Percentiles rank a stretch among this genome's conserved stretches.
These are phyloP conservation scores for Gentiana straminea DNA, from an alignment of 257 asterid genomes.

Conservation along the genomic window DNA sequence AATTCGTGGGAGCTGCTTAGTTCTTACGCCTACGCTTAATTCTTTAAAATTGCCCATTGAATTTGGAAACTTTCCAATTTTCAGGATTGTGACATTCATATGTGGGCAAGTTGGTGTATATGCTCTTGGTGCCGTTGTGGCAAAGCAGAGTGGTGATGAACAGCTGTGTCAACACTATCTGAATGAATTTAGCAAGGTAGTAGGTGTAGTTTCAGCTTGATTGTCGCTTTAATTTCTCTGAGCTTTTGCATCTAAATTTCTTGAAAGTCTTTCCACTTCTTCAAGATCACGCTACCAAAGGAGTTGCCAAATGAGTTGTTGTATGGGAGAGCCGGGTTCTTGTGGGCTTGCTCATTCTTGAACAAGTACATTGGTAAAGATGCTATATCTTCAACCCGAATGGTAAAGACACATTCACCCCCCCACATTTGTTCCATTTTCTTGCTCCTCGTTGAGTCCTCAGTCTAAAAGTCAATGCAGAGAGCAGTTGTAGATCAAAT, in stretches of 20 bases:
- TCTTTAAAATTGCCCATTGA: no score
- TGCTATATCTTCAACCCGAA: slow-evolving; percentile 34
- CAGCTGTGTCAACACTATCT: slow-evolving; percentile 36
- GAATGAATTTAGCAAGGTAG: slow-evolving; percentile 47
- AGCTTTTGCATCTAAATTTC: no score
- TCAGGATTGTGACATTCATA: slow-evolving; percentile 63
- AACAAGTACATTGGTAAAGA: slow-evolving; percentile 47
- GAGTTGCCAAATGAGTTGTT: slow-evolving; percentile 61
- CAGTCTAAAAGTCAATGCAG: slow-evolving; percentile 16
- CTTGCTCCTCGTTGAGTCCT: background rate
- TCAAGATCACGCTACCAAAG: slow-evolving; percentile 43
- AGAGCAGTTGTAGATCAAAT: slow-evolving; percentile 33
- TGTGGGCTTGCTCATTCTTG: slow-evolving; percentile 56
- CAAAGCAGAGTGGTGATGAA: slow-evolving; percentile 44
- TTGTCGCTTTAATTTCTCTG: background rate
- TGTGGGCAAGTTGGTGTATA: slow-evolving; percentile 72
- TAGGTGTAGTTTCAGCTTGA: no score
- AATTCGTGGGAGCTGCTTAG: no score
- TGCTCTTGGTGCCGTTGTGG: slow-evolving; percentile 78
- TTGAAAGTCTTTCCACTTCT: no score
- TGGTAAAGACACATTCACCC: slow-evolving; percentile 14
- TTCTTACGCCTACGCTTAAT: no score
- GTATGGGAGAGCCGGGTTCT: slow-evolving; percentile 64
- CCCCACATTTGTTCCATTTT: background rate
- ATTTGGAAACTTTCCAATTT: background rate